These are phyloP conservation scores for Fusarium nanum DNA, from an alignment of 2,329 filamentous ascomycete genomes.

Conservation along the genomic window DNA sequence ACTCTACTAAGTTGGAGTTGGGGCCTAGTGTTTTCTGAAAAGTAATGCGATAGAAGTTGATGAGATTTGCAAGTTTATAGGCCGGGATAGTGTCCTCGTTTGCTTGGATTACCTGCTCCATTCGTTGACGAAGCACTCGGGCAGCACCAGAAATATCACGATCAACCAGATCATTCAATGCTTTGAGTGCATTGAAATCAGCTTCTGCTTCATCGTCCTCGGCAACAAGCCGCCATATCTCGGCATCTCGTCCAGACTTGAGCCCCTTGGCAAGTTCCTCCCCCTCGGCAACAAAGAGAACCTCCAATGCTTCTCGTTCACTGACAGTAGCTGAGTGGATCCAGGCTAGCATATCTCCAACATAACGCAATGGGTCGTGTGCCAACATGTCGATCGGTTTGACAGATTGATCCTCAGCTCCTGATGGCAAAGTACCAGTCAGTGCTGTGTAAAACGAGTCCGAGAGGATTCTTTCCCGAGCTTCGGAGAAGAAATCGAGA, in stretches of 20 bases:
- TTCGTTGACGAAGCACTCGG: slow-evolving; percentile 85
- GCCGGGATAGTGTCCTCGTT: slow-evolving; percentile 90
- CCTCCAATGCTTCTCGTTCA: slow-evolving; percentile 90
- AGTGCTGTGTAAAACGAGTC: slow-evolving; percentile 91
- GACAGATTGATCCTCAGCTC: slow-evolving; percentile 68
- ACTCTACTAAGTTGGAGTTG: slow-evolving; percentile 75
- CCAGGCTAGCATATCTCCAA: slow-evolving; percentile 98
- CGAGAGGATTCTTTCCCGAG: slow-evolving; percentile 85
- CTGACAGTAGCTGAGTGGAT: slow-evolving; percentile 93
- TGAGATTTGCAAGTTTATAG: slow-evolving; percentile 89
- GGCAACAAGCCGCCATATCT: slow-evolving; percentile 79
- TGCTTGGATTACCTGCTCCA: slow-evolving; percentile 91
- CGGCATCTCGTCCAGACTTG: slow-evolving; percentile 81
- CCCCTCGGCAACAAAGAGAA: slow-evolving; percentile 89
- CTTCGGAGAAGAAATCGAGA: slow-evolving; percentile 91
- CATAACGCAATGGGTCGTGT: slow-evolving; percentile 90
- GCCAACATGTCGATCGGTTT: slow-evolving; percentile 96
- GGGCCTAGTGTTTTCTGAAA: slow-evolving; percentile 82
- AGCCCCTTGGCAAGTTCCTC: slow-evolving; percentile 88
- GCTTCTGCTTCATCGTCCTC: slow-evolving; percentile 66
- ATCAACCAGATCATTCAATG: slow-evolving; percentile 87
- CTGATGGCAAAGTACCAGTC: slow-evolving; percentile 74
- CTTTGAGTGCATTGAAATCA: slow-evolving; percentile 82
- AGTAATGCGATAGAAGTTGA: slow-evolving; percentile 88
- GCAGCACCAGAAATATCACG: slow-evolving; percentile 85